Evolutionary conservation across 805 yeast species (phyloP).

Genomic region (Ogataea salicorniae): DNA sequence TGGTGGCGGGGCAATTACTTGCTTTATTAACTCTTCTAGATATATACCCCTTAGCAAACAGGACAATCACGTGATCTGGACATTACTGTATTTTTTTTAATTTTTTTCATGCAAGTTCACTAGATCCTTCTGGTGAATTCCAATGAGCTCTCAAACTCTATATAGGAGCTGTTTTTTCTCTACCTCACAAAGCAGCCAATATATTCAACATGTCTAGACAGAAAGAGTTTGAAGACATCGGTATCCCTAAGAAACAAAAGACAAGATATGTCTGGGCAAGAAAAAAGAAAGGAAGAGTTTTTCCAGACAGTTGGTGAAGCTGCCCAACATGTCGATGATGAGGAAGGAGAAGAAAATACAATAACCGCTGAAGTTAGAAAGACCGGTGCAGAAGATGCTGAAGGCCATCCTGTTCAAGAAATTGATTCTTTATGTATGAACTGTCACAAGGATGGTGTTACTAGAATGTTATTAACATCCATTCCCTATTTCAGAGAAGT

Average conservation of each 20-base stretch:
- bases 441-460: conserved; percentile 81
- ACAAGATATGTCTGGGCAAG: conserved; percentile 5
- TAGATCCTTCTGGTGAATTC: too few relatives aligned
- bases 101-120: too few relatives aligned
- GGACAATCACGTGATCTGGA: too few relatives aligned
- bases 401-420: conserved; percentile 94
- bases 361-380: conserved; percentile 42
- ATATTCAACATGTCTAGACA: conserved; percentile 20
- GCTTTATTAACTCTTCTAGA: too few relatives aligned
- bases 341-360: conserved; percentile 18
- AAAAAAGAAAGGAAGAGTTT: conserved; percentile 33
- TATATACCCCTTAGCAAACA: too few relatives aligned
- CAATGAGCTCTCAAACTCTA: too few relatives aligned
- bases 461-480: conserved; percentile 76
- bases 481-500: conserved; percentile 92
- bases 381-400: conserved; percentile 77
- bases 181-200: too few relatives aligned
- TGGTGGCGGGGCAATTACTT: too few relatives aligned
- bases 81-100: too few relatives aligned
- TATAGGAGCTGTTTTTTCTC: too few relatives aligned
- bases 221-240: conserved; percentile 22
- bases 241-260: conserved; percentile 7
- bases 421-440: conserved; percentile 94
- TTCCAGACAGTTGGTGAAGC: conserved; percentile 59
- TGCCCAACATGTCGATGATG: conserved; percentile 42